Evolutionary conservation across 2,329 filamentous ascomycete genomes (phyloP).

Genomic region (Cladosporium sp.): DNA sequence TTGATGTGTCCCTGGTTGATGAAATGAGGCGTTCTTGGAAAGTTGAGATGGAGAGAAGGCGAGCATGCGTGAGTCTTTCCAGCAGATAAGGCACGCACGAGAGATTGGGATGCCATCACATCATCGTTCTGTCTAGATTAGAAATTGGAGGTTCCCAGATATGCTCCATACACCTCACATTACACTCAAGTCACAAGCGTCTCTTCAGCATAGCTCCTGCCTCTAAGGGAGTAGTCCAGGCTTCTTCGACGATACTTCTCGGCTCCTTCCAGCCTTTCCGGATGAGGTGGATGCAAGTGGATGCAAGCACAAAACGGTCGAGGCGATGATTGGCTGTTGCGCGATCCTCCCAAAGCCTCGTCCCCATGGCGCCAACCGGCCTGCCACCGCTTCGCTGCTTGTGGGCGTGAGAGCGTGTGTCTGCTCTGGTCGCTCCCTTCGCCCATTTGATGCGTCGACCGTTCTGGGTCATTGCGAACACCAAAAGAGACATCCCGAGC

Average conservation of each 20-base stretch:
- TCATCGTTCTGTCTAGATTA: not conserved
- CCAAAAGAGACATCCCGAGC: not conserved
- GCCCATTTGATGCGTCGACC: not conserved
- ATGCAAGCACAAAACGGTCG: constrained; percentile 1
- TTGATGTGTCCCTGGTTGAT: not conserved
- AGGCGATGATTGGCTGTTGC: not conserved
- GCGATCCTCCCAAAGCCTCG: not conserved
- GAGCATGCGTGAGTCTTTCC: not conserved
- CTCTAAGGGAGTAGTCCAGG: not conserved
- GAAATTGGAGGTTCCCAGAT: not conserved
- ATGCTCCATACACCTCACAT: not conserved
- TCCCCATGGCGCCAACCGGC: not conserved
- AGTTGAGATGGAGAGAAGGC: not conserved
- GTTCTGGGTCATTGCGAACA: not conserved
- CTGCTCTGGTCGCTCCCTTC: not conserved
- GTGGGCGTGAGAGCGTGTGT: not conserved
- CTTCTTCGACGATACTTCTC: not conserved
- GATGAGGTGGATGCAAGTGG: not conserved
- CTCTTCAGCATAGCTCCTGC: not conserved
- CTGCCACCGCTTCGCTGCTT: not conserved
- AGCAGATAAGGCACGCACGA: not conserved
- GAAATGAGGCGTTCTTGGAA: too few relatives aligned
- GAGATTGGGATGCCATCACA: not conserved
- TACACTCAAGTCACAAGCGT: not conserved
- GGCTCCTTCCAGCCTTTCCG: constrained; percentile 4